Evolutionary conservation across 352 stramenopile genomes (phyloP), one percentile per base, ranked within the genome.

Genomic region (Pythium coloratum): DNA sequence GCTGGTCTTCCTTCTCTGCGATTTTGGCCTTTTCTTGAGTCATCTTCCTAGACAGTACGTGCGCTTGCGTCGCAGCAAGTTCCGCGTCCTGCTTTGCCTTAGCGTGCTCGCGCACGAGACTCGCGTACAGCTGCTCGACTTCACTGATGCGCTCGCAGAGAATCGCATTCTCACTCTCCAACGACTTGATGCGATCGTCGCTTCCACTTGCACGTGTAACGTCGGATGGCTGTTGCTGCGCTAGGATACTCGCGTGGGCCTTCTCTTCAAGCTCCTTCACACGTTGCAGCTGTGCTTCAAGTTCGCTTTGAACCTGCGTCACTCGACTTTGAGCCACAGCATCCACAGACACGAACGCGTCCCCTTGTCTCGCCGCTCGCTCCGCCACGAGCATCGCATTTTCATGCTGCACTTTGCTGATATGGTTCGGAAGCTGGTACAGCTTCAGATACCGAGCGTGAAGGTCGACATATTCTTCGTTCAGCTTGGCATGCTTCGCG

Each of bases 71-170:
- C 14, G 86, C 86, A 5, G 86, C 86, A 2, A 92, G 59, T 9
- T 79, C 70, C 10, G 82, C 82, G 14, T 88, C 76, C 40, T 90
- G 77, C 59, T 89, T 89, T 53, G 90, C 86, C 56, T 82, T 88
- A 12, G 66, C 47, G 38, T 83, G 88, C 59, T 90, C 79, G 9
- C 82, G 80, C 20, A 77, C 65, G n/a, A 93, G 69, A 4, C 77
- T 76, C 44, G 84, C 83, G 57, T 91, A 94, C 0, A 91, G 63
- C 60, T 92, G 84, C 62, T 94, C 86, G 3, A 94, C 71, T 53
- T 93, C 86, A 40, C 66, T 76, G 26, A 94, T 80, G 28, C 84
- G 82, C 50, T 92, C 82, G 53, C 79, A 80, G 3, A 91, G 61
- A 34, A 91, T 75, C 55, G 50, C 46, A 40, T 92, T 91, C 54